Evolutionary conservation across 2,329 filamentous ascomycete genomes (phyloP).

Genomic region (Fusarium goolgardi): DNA sequence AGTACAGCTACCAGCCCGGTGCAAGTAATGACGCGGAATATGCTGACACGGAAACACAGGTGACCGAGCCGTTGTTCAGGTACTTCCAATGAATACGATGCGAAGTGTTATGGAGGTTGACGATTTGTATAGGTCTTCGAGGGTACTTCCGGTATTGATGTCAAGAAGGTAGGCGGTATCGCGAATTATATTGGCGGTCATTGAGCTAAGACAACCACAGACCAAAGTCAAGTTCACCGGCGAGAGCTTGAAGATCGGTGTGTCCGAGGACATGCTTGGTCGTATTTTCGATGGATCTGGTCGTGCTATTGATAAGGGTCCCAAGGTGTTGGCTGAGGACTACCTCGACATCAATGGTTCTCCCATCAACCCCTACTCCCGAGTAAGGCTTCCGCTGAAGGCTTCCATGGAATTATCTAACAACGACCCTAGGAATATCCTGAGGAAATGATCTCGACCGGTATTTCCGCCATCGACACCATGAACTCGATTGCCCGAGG

Average conservation of each 20-base stretch:
- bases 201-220: slow-evolving; percentile 60
- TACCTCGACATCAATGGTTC: slow-evolving; percentile 99
- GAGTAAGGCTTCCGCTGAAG: slow-evolving; percentile 67
- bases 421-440: slow-evolving; percentile 80
- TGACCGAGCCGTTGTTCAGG: slow-evolving; percentile 94
- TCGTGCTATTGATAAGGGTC: slow-evolving; percentile 97
- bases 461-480: slow-evolving; percentile 98
- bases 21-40: slow-evolving; percentile 22
- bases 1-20: slow-evolving; percentile 31
- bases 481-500: slow-evolving; percentile 99
- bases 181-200: slow-evolving; percentile 10
- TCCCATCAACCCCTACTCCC: slow-evolving; percentile 97
- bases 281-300: slow-evolving; percentile 99
- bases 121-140: slow-evolving; percentile 82
- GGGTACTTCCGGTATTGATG: slow-evolving; percentile 95
- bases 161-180: slow-evolving; percentile 82
- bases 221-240: slow-evolving; percentile 98
- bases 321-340: slow-evolving; percentile 96
- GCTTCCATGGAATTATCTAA: neutral
- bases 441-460: slow-evolving; percentile 99
- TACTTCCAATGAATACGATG: slow-evolving; percentile 56
- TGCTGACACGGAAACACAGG: slow-evolving; percentile 63
- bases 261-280: slow-evolving; percentile 99
- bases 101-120: slow-evolving; percentile 40
- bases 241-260: slow-evolving; percentile 96